Evolutionary conservation across 352 stramenopile genomes (phyloP), one percentile per base, ranked within the genome.

Genomic region (Pythium angustatum): DNA sequence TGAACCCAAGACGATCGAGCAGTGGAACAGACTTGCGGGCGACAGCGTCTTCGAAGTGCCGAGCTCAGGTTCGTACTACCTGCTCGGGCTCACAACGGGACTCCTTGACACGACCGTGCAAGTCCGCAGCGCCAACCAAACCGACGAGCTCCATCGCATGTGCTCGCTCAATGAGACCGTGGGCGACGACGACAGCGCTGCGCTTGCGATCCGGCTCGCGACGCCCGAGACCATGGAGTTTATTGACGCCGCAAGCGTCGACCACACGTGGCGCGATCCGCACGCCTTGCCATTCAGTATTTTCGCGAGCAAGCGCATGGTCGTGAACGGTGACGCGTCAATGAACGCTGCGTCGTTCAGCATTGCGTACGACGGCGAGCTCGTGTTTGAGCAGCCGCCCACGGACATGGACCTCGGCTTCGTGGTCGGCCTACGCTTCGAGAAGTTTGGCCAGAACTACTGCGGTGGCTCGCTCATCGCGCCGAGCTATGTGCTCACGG

Each of bases 381-480:
- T 75, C 22, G 31, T 58, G 19, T 76, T 72, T 51, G 44, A 68
- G 15, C 30, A 64, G 11, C 54, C 64, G 24, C 45, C 71, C 36
- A 56, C 38, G 19, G 34, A 65, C 41, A 15, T 63, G 7, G 51
- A 62, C 21, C 43, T 78, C 8, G 71, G 71, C 48, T 78, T 78
- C 45, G 68, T 78, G 11, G 68, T 78, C n/a, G 72, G 72, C 1
- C 65, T 78, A 2, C 72, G 72, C 24, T 64, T 66, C 8, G 62
- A 72, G 14, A 62, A 54, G 8, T 64, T 69, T 27, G 58, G 70
- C 1, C 62, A 77, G 31, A 78, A 79, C 61, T 82, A 75, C 44
- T 85, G 76, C 53, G 76, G 76, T 17, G 73, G 76, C 27, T 75
- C 63, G 26, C 61, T 85, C 30, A 85, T 85, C 49, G 62, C 76